phyloP scores from a whole-genome alignment of 306 rosid species.

The Mimosa bimucronata region DNA sequence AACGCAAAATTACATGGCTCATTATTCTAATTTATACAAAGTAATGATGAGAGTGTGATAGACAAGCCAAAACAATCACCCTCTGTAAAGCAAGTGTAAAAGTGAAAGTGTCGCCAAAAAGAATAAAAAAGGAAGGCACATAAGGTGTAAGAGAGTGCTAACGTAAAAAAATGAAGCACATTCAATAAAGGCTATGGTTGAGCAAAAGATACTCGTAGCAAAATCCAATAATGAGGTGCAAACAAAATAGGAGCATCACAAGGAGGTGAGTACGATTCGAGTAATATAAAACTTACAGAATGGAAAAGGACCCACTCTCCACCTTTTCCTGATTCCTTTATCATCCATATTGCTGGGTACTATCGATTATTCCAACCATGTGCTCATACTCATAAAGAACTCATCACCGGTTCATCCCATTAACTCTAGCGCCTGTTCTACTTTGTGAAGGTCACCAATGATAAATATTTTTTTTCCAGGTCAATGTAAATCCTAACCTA shows the following conservation, averaged over 20 bases:
- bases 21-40: neutral
- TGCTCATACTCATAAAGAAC: neutral
- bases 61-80: neutral
- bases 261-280: too few species aligned
- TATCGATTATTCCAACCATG: neutral
- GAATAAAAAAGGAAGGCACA: neutral
- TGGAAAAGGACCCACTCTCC: neutral
- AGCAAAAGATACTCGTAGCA: neutral
- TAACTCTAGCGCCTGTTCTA: neutral
- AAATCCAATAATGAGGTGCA: neutral
- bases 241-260: neutral
- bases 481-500: neutral
- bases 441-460: neutral
- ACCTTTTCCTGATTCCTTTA: neutral
- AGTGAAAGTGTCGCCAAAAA: neutral
- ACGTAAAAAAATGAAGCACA: neutral
- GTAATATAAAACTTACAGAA: too few species aligned
- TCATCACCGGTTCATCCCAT: neutral
- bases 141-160: neutral
- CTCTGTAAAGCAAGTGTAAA: neutral
- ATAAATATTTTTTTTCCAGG: neutral
- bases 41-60: neutral
- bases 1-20: neutral
- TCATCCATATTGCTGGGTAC: neutral
- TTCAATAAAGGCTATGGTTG: neutral